These are phyloP conservation scores for Aspergillus melleus DNA, from an alignment of 2,329 filamentous ascomycete species.

Conservation along the genomic window DNA sequence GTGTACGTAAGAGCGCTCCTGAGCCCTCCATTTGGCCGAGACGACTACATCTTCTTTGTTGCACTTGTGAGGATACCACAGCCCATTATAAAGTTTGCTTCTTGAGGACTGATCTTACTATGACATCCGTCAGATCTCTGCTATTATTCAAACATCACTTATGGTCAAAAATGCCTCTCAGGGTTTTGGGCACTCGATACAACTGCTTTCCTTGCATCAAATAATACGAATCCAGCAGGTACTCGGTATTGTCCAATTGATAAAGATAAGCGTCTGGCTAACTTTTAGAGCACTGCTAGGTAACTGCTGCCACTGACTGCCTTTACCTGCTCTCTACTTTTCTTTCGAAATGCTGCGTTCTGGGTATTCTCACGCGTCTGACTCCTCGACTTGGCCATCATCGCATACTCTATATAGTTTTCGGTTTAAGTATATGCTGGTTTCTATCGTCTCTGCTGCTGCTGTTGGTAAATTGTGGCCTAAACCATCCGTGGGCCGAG, in stretches of 20 bases:
- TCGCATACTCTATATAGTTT: neutral
- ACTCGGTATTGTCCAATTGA: neutral
- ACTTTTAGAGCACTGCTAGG: neutral
- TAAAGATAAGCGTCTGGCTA: too few species aligned
- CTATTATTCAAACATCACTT: neutral
- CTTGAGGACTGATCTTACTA: neutral
- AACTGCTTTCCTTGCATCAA: neutral
- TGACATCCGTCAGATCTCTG: neutral
- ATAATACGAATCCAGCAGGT: neutral
- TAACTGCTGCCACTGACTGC: neutral
- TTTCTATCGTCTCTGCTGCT: neutral
- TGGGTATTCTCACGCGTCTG: neutral
- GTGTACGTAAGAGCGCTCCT: conserved; percentile 4
- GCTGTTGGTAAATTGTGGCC: neutral
- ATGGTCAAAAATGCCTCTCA: neutral
- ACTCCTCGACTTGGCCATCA: conserved; percentile 1
- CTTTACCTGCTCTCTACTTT: neutral
- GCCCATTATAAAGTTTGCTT: neutral
- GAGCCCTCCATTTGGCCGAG: conserved; percentile 2
- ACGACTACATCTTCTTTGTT: neutral
- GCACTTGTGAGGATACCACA: neutral
- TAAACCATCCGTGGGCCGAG: conserved; percentile 1
- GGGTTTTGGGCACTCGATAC: conserved; percentile 1
- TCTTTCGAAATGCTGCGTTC: conserved; percentile 5
- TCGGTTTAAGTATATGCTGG: neutral